Base-by-base conservation (phyloP, 768 basidiomycete species). In the Strobilomyces echinocephalus region DNA sequence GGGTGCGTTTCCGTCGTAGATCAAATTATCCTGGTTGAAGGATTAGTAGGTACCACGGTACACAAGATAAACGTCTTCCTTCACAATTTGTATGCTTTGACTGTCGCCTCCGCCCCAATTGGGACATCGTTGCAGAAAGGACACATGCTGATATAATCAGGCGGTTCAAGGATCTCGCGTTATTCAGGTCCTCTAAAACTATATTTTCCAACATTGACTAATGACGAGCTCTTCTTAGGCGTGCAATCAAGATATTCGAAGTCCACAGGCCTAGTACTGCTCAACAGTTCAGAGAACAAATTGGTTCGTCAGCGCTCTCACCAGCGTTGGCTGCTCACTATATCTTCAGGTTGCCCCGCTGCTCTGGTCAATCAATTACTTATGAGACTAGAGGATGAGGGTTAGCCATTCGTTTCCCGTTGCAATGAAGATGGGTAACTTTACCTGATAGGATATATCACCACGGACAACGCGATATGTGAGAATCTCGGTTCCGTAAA, bases 171-270 rank as follows among this genome's bases (percentile, higher is more conserved):
- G 84, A 85, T 45, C 73, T 92, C 21, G 82, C 87, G 1, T 73
- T 84, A 28, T 87, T 88, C 65, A 81, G 89, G 89, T 85, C 44
- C 28, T 24, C 8, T 20, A 15, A 60, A 39, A 15, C 30, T 7
- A 46, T 31, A 11, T n/a, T 49, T 42, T 30, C n/a, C n/a, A n/a
- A 41, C 18, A 5, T 28, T 43, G 21, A 31, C n/a, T 53, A 14
- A 57, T 49, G 46, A 20, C 15, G 26, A 20, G n/a, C 14, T 45
- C 21, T 2, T 40, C 47, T 59, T 50, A 85, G 86, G 62, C 78
- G 84, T 45, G 85, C 86, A 15, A 83, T 89, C 60, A 89, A 89
- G 64, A 69, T 84, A 36, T 82, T 78, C 30, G 85, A 90, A 64
- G 66, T 68, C 12, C 62, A 77, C 48, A 73, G 73, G 31, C 73